These are phyloP conservation scores for Penicillium freii DNA, from an alignment of 2,329 filamentous ascomycete genomes.

Conservation along the genomic window DNA sequence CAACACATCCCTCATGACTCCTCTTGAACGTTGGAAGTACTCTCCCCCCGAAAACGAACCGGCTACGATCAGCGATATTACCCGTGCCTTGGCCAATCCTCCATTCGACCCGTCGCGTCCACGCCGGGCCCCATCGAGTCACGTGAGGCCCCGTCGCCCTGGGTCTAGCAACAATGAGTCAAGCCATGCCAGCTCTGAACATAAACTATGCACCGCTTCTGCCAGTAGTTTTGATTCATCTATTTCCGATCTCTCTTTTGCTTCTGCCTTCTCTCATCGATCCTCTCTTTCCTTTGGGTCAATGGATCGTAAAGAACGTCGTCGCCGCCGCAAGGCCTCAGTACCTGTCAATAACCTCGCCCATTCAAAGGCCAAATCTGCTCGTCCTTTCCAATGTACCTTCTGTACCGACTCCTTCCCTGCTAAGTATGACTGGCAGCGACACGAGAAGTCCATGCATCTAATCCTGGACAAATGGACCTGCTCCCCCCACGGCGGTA, in stretches of 20 bases:
- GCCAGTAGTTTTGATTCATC: conserved; percentile 56
- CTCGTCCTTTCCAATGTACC: conserved; percentile 57
- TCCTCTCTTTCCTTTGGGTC: conserved; percentile 58
- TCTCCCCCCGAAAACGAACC: conserved; percentile 69
- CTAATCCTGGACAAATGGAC: conserved; percentile 59
- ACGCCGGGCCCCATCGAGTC: conserved; percentile 30
- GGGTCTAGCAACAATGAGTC: conserved; percentile 52
- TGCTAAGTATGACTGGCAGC: conserved; percentile 59
- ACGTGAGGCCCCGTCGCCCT: conserved; percentile 39
- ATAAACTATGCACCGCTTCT: conserved; percentile 53
- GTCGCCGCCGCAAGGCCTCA: conserved; percentile 53
- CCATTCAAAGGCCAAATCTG: conserved; percentile 41
- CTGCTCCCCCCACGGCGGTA: conserved; percentile 58
- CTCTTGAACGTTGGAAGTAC: conserved; percentile 67
- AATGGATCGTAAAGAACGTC: conserved; percentile 58
- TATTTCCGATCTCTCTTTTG: conserved; percentile 54
- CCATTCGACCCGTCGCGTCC: conserved; percentile 36
- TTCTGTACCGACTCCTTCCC: conserved; percentile 58
- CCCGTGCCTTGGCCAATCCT: conserved; percentile 55
- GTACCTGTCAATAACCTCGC: conserved; percentile 42
- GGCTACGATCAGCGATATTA: conserved; percentile 63
- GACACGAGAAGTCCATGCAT: conserved; percentile 59
- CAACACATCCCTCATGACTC: conserved; percentile 56
- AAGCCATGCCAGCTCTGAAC: conserved; percentile 50
- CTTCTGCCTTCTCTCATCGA: conserved; percentile 57